Evolutionary conservation across 2,329 filamentous ascomycete species (phyloP), one percentile per base, ranked within the genome.

Genomic region (Fusarium duplospermum): DNA sequence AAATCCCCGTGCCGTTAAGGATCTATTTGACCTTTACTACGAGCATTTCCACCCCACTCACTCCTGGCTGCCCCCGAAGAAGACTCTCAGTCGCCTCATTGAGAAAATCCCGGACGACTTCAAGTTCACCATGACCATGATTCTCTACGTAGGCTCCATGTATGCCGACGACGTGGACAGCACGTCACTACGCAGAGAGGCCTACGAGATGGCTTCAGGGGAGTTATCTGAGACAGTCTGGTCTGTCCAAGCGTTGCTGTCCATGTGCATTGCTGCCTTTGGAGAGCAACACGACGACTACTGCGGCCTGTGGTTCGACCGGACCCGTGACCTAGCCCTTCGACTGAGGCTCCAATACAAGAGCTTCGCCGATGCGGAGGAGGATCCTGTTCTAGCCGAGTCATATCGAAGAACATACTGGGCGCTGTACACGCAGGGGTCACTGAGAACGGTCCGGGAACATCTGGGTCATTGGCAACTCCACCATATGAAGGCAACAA

Each of bases 341-440:
- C 33, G 31, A 2, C 50, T 77, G 1, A 70, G 64, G 6, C 69
- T 78, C 7, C 77, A 77, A 38, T 36, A 68, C 45, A 78, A 76
- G 35, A 47, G 47, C 31, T 76, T 70, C 31, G 67, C 74, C 8
- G 68, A 76, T n/a, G 35, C 56, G 5, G 68, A 72, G 31, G 16
- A 52, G 16, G 38, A 66, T 24, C 67, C 57, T 27, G 6, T 78
- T 33, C 31, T 77, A 4, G 75, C 76, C 24, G 77, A 78, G 47
- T 78, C 77, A 7, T 76, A 71, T 27, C 68, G 77, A 47, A 69
- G 77, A 33, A 77, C 77, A 14, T 78, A 78, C 50, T 78, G 75
- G 77, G 76, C 65, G 7, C 40, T 78, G 11, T 78, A 76, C 38
- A 33, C 71, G 7, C 72, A 78, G n/a, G 74, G 72, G 2, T 71